These are phyloP conservation scores for Cercospora berteroae DNA, from an alignment of 2,329 filamentous ascomycete species.

Conservation along the genomic window DNA sequence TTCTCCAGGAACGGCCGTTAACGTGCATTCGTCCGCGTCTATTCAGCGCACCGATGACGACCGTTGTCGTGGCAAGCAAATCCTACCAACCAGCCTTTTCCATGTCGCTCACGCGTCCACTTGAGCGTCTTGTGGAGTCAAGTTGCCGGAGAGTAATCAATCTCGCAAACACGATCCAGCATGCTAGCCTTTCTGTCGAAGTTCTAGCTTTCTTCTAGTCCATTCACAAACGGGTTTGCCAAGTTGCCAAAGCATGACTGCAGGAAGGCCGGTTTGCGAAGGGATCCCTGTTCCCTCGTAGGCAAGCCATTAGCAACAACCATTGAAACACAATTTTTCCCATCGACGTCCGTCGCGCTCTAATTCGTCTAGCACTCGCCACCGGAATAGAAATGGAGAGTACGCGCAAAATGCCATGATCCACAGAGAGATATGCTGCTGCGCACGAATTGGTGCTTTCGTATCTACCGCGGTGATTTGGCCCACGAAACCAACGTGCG, in stretches of 20 bases:
- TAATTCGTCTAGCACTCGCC: neutral
- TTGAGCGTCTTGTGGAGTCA: neutral
- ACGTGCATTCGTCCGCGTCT: neutral
- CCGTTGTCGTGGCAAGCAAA: neutral
- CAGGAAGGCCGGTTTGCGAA: neutral
- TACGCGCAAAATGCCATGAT: neutral
- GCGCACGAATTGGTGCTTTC: neutral
- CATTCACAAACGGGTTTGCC: neutral
- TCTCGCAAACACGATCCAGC: neutral
- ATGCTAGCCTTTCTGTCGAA: conserved; percentile 1
- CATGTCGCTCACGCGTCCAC: neutral
- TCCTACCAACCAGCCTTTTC: neutral
- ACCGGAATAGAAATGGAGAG: neutral
- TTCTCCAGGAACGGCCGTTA: neutral
- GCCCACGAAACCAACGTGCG: neutral
- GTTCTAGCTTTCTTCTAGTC: conserved; percentile 10
- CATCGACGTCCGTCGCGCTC: neutral
- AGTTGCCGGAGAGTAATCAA: neutral
- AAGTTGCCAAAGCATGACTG: neutral
- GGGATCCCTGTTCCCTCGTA: neutral
- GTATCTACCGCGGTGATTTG: conserved; percentile 11
- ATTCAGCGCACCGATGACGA: neutral
- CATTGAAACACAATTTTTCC: neutral
- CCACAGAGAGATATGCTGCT: neutral
- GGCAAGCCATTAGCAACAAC: neutral